A percentile compares a stretch with the other conserved stretches of the same genome.
Conservation (phyloP, 2,329 filamentous ascomycete genomes). For the Xylaria arbuscula region DNA sequence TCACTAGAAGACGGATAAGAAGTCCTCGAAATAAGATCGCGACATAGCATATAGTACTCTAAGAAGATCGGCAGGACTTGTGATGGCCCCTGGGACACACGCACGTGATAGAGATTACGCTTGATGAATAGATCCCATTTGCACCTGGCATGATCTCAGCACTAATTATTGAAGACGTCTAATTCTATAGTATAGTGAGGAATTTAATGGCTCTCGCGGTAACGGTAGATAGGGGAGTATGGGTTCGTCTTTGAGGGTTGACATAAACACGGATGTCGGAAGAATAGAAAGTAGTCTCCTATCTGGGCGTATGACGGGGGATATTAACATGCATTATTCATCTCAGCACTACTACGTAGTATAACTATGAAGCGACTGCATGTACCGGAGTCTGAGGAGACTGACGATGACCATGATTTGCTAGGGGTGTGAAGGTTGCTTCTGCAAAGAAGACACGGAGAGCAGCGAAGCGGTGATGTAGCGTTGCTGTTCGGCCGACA, state of each 20-base stretch:
- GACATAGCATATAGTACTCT: not conserved
- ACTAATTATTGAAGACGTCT: conserved; percentile 5
- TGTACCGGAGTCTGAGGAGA: conserved; percentile 4
- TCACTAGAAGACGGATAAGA: not conserved
- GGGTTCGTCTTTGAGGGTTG: not conserved
- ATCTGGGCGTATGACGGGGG: not conserved
- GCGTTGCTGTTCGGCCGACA: not conserved
- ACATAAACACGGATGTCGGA: not conserved
- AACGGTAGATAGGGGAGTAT: conserved; percentile 11
- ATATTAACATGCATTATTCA: not conserved
- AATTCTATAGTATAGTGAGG: conserved; percentile 6
- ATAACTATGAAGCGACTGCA: not conserved
- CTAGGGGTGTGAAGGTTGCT: not conserved
- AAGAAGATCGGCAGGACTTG: not conserved
- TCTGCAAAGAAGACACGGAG: not conserved
- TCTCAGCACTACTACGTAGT: not conserved
- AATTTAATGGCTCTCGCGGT: conserved; percentile 2
- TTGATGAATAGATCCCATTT: not conserved
- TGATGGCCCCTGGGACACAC: not conserved
- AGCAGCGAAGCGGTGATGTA: not conserved
- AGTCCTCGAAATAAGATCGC: not conserved
- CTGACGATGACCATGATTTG: conserved; percentile 82
- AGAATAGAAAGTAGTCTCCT: conserved; percentile 5
- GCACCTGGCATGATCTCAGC: not conserved
- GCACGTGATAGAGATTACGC: not conserved